Conservation (phyloP, 2,329 filamentous ascomycete species). For the Colletotrichum orchidophilum region DNA sequence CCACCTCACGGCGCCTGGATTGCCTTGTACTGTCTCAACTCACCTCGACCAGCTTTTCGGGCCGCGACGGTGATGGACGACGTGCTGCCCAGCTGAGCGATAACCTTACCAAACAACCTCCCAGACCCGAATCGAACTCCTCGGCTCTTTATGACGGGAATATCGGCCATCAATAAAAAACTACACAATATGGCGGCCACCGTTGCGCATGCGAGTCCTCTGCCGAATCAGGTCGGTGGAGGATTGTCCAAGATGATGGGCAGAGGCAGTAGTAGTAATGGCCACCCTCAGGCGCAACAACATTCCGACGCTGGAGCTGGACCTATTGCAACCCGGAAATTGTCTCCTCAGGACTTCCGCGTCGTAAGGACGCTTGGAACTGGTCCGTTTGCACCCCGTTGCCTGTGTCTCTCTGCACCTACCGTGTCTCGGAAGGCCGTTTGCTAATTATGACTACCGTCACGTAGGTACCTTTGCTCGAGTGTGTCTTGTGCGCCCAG, state of each 20-base stretch:
- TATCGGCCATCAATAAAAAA: constrained; percentile 25
- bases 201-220: constrained; percentile 27
- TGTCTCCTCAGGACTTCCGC: constrained; percentile 69
- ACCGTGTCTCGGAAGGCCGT: constrained; percentile 8
- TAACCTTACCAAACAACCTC: not conserved
- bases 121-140: not conserved
- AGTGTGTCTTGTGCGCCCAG: constrained; percentile 79
- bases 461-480: constrained; percentile 78
- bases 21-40: not conserved
- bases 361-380: constrained; percentile 81
- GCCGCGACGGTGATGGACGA: constrained; percentile 27
- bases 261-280: constrained; percentile 1
- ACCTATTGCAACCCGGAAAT: constrained; percentile 35
- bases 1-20: not conserved
- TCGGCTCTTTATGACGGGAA: constrained; percentile 24
- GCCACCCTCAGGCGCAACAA: constrained; percentile 15
- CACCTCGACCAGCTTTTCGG: not conserved
- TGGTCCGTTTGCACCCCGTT: constrained; percentile 55
- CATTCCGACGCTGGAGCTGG: constrained; percentile 29
- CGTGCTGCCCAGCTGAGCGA: constrained; percentile 19
- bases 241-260: constrained; percentile 32
- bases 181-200: constrained; percentile 33
- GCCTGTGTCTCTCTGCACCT: constrained; percentile 9
- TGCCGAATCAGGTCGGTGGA: constrained; percentile 27
- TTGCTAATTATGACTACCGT: constrained; percentile 20